These are phyloP conservation scores for Schoenoplectus triqueter DNA, from an alignment of 202 grass and related monocot species.

Conservation along the genomic window DNA sequence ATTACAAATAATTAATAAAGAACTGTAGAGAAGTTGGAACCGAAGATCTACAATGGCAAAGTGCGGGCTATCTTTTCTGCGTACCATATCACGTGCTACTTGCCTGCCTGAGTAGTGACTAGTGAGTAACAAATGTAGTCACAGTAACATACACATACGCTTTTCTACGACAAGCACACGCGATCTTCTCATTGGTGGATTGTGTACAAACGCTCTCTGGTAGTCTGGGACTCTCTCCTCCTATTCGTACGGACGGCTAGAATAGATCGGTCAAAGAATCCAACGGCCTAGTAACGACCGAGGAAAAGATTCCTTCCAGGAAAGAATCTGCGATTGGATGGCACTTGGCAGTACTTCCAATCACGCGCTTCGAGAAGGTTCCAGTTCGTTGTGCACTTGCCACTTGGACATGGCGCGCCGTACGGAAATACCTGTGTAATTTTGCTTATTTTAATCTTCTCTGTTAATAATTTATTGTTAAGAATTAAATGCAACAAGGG, in stretches of 20 bases:
- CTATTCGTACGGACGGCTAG: background rate
- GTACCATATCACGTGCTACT: background rate
- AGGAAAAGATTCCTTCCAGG: background rate
- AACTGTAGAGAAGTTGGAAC: background rate
- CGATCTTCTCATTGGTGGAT: background rate
- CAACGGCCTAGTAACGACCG: constrained; percentile 9
- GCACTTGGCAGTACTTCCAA: background rate
- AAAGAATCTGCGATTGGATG: background rate
- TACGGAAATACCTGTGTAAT: background rate
- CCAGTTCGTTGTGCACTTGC: background rate
- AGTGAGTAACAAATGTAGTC: background rate
- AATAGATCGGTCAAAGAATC: background rate
- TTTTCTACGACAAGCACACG: background rate
- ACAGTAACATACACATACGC: background rate
- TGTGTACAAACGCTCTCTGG: background rate
- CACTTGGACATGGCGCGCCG: background rate
- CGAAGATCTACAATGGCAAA: background rate
- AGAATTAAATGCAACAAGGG: background rate
- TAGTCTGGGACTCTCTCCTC: background rate
- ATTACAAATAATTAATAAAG: background rate
- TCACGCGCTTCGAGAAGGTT: constrained; percentile 16
- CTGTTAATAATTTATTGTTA: background rate
- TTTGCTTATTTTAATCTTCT: background rate
- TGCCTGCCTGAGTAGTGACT: too few species aligned
- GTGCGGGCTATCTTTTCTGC: background rate